Conservation (phyloP, 768 basidiomycete genomes). For the Gloeophyllum trabeum region DNA sequence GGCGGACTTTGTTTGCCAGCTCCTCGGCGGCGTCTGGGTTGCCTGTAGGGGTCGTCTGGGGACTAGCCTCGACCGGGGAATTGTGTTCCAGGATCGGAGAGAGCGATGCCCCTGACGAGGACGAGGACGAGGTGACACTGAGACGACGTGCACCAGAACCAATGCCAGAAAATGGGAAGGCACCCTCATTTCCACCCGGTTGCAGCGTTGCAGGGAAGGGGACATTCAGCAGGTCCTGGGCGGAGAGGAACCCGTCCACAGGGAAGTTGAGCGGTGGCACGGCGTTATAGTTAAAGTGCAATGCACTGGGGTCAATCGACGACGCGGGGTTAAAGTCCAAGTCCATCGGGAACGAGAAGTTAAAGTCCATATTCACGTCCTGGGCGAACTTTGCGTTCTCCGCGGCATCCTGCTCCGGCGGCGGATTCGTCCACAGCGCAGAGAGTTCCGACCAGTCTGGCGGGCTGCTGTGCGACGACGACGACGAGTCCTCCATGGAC, state of each 20-base stretch:
- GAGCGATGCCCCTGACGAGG: constrained; percentile 42
- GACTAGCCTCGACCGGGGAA: constrained; percentile 12
- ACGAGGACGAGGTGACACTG: constrained; percentile 43
- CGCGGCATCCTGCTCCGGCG: constrained; percentile 4
- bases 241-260: too few relatives aligned
- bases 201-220: too few relatives aligned
- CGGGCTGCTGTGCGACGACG: constrained; percentile 16
- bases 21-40: constrained; percentile 22
- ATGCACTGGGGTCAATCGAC: constrained; percentile 51
- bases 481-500: constrained; percentile 22
- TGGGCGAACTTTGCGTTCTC: constrained; percentile 21
- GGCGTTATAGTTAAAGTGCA: too few relatives aligned
- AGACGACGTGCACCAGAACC: constrained; percentile 25
- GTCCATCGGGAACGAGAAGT: constrained; percentile 36
- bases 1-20: constrained; percentile 24
- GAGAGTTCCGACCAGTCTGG: constrained; percentile 48
- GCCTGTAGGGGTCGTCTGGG: constrained; percentile 9
- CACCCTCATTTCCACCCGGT: too few relatives aligned
- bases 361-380: constrained; percentile 27
- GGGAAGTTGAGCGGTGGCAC: too few relatives aligned
- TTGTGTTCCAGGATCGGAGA: constrained; percentile 31
- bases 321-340: constrained; percentile 51
- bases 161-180: too few relatives aligned
- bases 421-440: constrained; percentile 25
- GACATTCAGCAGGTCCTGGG: too few relatives aligned